phyloP scores from a whole-genome alignment of 345 rosid genomes.

The Pugionium cornutum region DNA sequence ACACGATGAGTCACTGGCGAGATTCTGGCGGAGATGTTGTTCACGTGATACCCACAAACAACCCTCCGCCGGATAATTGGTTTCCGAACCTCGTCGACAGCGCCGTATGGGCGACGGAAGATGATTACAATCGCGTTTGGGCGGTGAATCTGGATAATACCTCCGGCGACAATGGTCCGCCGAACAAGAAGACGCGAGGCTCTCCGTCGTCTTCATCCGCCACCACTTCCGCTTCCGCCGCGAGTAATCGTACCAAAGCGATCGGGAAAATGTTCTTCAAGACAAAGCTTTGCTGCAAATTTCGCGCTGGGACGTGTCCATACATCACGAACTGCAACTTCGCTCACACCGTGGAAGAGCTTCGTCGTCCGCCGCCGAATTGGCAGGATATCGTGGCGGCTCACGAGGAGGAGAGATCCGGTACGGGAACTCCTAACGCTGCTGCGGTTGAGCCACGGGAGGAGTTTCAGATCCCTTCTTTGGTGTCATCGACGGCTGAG shows the following conservation, averaged over 20 bases:
- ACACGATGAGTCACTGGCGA: conserved; percentile 58
- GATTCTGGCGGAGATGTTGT: conserved; percentile 76
- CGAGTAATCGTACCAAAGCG: conserved; percentile 47
- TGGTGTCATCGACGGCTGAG: conserved; percentile 44
- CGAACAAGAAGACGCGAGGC: conserved; percentile 63
- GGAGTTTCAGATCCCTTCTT: conserved; percentile 83
- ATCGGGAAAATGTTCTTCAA: conserved; percentile 81
- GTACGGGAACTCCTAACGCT: conserved; percentile 13
- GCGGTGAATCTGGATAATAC: conserved; percentile 37
- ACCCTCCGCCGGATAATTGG: conserved; percentile 59
- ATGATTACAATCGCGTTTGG: conserved; percentile 76
- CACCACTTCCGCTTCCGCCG: conserved; percentile 34
- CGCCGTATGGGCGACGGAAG: conserved; percentile 90
- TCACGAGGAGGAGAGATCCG: conserved; percentile 39
- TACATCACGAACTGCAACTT: conserved; percentile 88
- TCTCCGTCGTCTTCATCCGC: conserved; percentile 54
- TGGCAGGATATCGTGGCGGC: conserved; percentile 88
- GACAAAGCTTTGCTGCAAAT: conserved; percentile 81
- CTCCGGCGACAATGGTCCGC: conserved; percentile 48
- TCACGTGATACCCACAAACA: conserved; percentile 59
- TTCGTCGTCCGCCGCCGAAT: conserved; percentile 89
- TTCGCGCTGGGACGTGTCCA: conserved; percentile 62
- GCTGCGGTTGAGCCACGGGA: conserved; percentile 48
- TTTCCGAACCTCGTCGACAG: conserved; percentile 56
- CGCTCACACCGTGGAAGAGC: conserved; percentile 86